Base-by-base conservation (phyloP, 1,284 basidiomycete genomes). In the Trametes pubescens region DNA sequence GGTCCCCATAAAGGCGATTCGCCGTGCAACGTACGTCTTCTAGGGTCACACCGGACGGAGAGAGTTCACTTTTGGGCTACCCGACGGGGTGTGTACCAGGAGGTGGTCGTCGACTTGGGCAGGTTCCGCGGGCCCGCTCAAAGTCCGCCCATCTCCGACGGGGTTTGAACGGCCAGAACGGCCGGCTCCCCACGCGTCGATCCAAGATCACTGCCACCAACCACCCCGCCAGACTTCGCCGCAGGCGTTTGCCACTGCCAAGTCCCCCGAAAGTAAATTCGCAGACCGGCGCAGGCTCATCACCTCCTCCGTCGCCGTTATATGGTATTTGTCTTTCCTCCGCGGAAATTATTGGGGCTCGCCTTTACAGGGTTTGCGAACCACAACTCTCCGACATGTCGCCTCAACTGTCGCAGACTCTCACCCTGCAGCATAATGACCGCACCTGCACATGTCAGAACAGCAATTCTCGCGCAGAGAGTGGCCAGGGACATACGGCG, bases 91-190 rank as follows among this genome's bases (percentile, higher is more conserved):
- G 21, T 8, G 29, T 14, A 38, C 46, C 46, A 13, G 46, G 29
- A 24, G 56, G 46, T 26, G 56, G 35, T 29, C 46, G 34, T n/a
- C 56, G 35, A 48, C 18, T 57, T 16, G 18, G 18, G 51, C 21
- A 48, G 44, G 49, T 32, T 56, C 56, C 56, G 56, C 44, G 44
- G 56, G 34, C 46, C 56, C 56, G 56, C 56, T 57, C 56, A 57
- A 57, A 57, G 35, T 38, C 56, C 56, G 56, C 35, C 35, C 21
- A 57, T 57, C 56, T 49, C 46, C 46, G 56, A 49, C 44, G 56
- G 56, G 24, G 56, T 57, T 57, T 57, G 46, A 26, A 34, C 46
- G 56, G 56, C 46, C 13, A 37, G 32, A 40, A 43, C 53, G 53
- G 40, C 29, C 40, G 29, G 35, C 52, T 11, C n/a, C n/a, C 49